phyloP scores from a whole-genome alignment of 495 filamentous ascomycete species.

The Talaromyces adpressus region DNA sequence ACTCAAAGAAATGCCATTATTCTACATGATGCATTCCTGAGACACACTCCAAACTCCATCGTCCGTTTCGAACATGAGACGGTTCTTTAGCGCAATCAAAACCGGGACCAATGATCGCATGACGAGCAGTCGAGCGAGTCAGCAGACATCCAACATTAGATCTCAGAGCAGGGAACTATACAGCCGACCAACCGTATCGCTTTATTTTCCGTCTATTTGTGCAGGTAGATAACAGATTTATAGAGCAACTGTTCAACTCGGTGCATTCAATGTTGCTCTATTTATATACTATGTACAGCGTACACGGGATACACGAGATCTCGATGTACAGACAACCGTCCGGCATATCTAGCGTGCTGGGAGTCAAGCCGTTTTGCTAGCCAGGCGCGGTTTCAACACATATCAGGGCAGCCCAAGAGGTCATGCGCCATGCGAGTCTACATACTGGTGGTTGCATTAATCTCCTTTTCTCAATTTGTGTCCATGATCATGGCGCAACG shows the following conservation, averaged over 20 bases:
- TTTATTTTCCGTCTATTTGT: not conserved
- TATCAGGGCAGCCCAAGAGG: not conserved
- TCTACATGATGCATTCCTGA: not conserved
- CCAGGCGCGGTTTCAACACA: not conserved
- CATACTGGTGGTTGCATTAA: not conserved
- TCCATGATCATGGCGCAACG: not conserved
- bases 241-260: too few relatives aligned
- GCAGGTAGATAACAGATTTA: too few relatives aligned
- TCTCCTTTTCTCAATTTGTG: not conserved
- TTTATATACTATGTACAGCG: not conserved
- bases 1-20: not conserved
- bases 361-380: not conserved
- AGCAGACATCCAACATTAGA: not conserved
- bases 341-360: not conserved
- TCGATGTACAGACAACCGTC: not conserved
- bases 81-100: not conserved
- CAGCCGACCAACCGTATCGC: not conserved
- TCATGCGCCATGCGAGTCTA: conserved; percentile 1
- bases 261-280: not conserved
- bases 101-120: not conserved
- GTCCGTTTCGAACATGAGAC: not conserved
- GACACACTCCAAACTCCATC: not conserved
- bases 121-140: not conserved
- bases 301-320: not conserved
- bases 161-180: not conserved